Conservation (phyloP, 495 filamentous ascomycete species). For the Penicillium roqueforti region DNA sequence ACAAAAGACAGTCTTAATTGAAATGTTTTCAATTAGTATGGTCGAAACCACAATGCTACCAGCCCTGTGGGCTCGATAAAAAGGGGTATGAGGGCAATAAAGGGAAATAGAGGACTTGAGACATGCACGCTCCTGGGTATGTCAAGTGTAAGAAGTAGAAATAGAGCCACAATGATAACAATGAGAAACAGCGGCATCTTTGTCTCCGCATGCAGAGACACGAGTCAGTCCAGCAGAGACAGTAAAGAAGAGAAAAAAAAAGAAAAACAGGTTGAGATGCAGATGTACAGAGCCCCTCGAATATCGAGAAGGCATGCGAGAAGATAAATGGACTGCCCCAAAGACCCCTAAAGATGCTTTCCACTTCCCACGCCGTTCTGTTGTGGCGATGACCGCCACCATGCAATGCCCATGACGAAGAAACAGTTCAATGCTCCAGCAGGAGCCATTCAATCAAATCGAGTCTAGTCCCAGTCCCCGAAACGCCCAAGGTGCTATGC, state of each 20-base stretch:
- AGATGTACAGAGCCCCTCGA: conserved; percentile 18
- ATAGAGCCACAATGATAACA: conserved; percentile 11
- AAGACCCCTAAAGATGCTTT: conserved; percentile 25
- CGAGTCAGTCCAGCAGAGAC: neutral
- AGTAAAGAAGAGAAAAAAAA: neutral
- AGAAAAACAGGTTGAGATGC: neutral
- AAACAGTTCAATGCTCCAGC: conserved; percentile 31
- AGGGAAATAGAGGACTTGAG: conserved; percentile 21
- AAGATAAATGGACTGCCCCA: conserved; percentile 27
- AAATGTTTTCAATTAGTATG: conserved; percentile 16
- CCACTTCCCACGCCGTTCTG: conserved; percentile 27
- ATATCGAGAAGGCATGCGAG: conserved; percentile 5
- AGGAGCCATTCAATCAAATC: conserved; percentile 32
- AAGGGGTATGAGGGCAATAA: conserved; percentile 16
- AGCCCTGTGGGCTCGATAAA: conserved; percentile 21
- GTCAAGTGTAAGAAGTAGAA: conserved; percentile 16
- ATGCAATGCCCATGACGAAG: conserved; percentile 30
- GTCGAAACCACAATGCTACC: conserved; percentile 19
- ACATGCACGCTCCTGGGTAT: conserved; percentile 25
- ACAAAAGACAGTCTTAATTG: neutral
- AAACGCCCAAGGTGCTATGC: conserved; percentile 36
- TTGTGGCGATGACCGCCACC: conserved; percentile 25
- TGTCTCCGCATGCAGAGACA: neutral
- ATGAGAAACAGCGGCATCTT: neutral
- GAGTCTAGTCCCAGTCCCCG: conserved; percentile 34